phyloP scores from a whole-genome alignment of 352 stramenopile genomes.

The Globisporangium barbulae region DNA sequence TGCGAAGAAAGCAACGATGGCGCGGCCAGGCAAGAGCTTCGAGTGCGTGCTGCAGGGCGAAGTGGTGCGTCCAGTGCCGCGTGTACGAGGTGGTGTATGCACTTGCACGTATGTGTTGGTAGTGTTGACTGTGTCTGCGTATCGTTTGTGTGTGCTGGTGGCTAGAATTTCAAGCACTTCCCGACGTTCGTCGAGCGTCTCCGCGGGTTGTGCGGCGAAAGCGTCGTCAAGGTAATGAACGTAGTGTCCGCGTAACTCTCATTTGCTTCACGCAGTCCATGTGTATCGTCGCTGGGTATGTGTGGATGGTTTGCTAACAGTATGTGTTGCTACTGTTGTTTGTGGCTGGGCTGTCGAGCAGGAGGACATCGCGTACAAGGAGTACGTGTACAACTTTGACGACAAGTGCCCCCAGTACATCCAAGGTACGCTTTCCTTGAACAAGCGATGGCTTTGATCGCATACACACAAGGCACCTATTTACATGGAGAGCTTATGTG shows the following conservation, averaged over 20 bases:
- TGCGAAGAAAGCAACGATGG: slow-evolving; percentile 29
- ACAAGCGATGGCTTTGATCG: background rate
- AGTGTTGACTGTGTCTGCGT: slow-evolving; percentile 3
- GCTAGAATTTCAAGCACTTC: slow-evolving; percentile 80
- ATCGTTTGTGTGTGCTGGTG: background rate
- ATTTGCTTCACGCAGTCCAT: background rate
- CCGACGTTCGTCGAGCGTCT: slow-evolving; percentile 80
- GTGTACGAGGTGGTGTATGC: background rate
- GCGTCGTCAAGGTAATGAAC: slow-evolving; percentile 63
- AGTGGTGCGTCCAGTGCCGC: slow-evolving; percentile 45
- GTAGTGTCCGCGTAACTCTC: background rate
- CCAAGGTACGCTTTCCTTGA: slow-evolving; percentile 30
- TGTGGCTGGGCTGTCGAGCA: slow-evolving; percentile 11
- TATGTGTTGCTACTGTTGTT: background rate
- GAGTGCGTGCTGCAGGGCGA: slow-evolving; percentile 80
- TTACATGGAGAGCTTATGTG: background rate
- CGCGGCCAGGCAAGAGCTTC: slow-evolving; percentile 71
- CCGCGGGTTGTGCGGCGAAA: slow-evolving; percentile 70
- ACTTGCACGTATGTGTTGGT: background rate
- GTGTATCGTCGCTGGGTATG: background rate
- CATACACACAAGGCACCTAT: background rate
- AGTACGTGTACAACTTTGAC: slow-evolving; percentile 89
- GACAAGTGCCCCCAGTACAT: slow-evolving; percentile 87
- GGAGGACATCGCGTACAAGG: slow-evolving; percentile 87
- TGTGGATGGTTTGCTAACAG: background rate